Conservation (phyloP, 805 yeast genomes). For the Pichia deserticola region DNA sequence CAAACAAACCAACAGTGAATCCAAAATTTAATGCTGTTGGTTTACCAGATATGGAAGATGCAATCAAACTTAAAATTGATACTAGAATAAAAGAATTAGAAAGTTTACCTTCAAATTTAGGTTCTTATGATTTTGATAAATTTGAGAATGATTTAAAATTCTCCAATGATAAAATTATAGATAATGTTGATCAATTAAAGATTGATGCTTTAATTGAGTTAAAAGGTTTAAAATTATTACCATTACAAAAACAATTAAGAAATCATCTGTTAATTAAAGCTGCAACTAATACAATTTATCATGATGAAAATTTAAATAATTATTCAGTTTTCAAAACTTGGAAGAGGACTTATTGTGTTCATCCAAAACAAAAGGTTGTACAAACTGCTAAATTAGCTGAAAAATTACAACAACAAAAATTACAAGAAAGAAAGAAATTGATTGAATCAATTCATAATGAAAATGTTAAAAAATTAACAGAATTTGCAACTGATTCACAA, state of each 20-base stretch:
- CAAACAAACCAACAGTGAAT: conserved; percentile 23
- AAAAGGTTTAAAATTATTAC: conserved; percentile 55
- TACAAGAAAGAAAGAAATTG: conserved; percentile 46
- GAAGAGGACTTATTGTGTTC: conserved; percentile 58
- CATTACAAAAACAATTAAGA: conserved; percentile 65
- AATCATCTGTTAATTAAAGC: conserved; percentile 42
- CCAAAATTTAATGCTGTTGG: conserved; percentile 42
- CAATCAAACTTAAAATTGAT: conserved; percentile 46
- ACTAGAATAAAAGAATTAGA: conserved; percentile 56
- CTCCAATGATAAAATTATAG: conserved; percentile 38
- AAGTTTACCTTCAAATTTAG: conserved; percentile 60
- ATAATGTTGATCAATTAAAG: conserved; percentile 49
- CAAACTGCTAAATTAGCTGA: conserved; percentile 72
- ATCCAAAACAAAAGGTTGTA: conserved; percentile 62
- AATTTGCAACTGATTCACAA: conserved; percentile 24
- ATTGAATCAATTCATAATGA: conserved; percentile 45
- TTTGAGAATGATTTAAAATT: conserved; percentile 27
- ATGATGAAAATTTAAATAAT: conserved; percentile 41
- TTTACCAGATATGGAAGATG: conserved; percentile 41
- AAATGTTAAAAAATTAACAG: conserved; percentile 36
- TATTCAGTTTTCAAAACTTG: conserved; percentile 57
- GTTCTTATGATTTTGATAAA: conserved; percentile 40
- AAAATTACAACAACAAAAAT: conserved; percentile 66
- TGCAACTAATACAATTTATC: conserved; percentile 40
- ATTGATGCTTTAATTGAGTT: conserved; percentile 63